Evolutionary conservation across 78 protist species (phyloP), one percentile per base, ranked within the genome.

Genomic region (Dictyostelium purpureum): DNA sequence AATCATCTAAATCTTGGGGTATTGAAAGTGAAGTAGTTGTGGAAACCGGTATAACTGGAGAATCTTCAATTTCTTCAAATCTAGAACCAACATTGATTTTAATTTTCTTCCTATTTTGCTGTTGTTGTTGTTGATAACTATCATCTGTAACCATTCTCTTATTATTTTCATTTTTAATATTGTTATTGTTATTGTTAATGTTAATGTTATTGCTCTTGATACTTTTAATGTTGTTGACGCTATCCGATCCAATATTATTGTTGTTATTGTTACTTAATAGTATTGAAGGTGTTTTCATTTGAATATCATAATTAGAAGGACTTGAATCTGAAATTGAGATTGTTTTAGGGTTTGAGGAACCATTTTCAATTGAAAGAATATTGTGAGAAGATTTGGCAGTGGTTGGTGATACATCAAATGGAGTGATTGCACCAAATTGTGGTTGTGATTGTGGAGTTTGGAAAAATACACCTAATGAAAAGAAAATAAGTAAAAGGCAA

Each of bases 381-480:
- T 26, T 45, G 33, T 75, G 81, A 3, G 81, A 35, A 4, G 78
- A 14, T n/a, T 28, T 43, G 24, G 16, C 77, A 10, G 18, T n/a
- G 19, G 21, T 24, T 63, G 28, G 3, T n/a, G 28, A 31, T 7
- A 26, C 52, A 40, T 69, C 76, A 40, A 69, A 69, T n/a, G 76
- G 26, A 19, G 76, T 24, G 16, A 69, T 35, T 4, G 76, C 76
- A n/a, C 40, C 71, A 37, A 63, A 63, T 63, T 40, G 54, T 69
- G 35, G 76, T 6, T 14, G 7, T 11, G 38, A 35, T 56, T 70
- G 79, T 70, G 56, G 79, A 38, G 63, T 54, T 57, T 85, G 78
- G 45, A 85, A 61, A 38, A 85, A 85, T 63, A 85, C 79, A 1
- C 92, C 92, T 31, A 85, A 71, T 10, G 76, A 59, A 42, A 85